These are phyloP conservation scores for Penicillium coffeae DNA, from an alignment of 495 filamentous ascomycete species.

Conservation along the genomic window DNA sequence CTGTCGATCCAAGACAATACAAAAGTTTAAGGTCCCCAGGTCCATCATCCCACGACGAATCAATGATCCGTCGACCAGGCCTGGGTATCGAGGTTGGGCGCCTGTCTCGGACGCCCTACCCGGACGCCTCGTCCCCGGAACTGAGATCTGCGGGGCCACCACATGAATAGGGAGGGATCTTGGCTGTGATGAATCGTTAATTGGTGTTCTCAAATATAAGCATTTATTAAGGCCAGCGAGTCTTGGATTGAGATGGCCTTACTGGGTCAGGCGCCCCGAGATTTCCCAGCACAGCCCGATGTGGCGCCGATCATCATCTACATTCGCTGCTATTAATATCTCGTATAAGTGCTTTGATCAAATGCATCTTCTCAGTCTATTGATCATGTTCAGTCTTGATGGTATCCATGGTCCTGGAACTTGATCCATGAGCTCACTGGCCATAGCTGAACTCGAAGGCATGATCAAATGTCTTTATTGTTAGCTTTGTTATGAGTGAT, in stretches of 20 bases:
- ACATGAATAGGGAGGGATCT: not conserved
- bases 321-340: not conserved
- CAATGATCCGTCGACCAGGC: no score
- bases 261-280: not conserved
- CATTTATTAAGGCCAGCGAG: not conserved
- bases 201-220: not conserved
- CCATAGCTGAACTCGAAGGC: no score
- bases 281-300: not conserved
- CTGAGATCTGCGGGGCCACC: no score
- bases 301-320: not conserved
- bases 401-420: no score
- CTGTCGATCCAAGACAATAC: not conserved
- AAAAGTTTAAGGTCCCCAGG: not conserved
- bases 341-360: not conserved
- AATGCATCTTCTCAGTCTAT: no score
- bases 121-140: slow-evolving; percentile 8
- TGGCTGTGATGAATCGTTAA: not conserved
- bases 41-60: not conserved
- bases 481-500: no score
- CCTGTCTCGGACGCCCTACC: slow-evolving; percentile 7
- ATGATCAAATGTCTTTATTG: no score
- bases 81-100: not conserved
- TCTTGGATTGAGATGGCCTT: not conserved
- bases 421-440: no score
- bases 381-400: no score